Base-by-base conservation (phyloP, 805 yeast genomes). In the Scheffersomyces stipitis region DNA sequence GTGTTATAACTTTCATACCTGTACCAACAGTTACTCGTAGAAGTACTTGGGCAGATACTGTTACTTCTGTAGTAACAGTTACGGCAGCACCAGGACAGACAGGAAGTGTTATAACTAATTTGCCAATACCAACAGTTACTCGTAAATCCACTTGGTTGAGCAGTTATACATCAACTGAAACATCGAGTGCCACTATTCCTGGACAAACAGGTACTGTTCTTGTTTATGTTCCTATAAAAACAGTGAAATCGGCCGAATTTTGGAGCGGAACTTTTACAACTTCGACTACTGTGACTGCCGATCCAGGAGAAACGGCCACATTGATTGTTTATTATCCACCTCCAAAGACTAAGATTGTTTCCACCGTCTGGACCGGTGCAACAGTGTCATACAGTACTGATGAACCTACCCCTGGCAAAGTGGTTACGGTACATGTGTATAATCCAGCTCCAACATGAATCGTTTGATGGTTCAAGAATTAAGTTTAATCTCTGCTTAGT, bases 1-100 rank as follows among this genome's bases (percentile, higher is more conserved):
- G 45, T 10, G 41, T 40, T n/a, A 28, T 45, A 8, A 32, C 49
- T 7, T 47, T 45, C 2, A 47, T 46, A 8, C 53, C 51, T 5
- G 28, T 36, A 16, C 46, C 46, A 15, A 37, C 40, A 4, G 15
- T 26, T 10, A 40, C 51, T 5, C n/a, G 31, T 8, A 45, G 50
- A 4, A 13, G 36, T 1, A 38, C 44, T n/a, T 40, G 49, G 51
- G 38, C 49, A 4, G 49, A 53, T 9, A 8, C 36, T 12, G 39
- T 32, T 6, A 33, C 41, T 12, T 20, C 36, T 5, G 37, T 40
- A 5, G 26, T 28, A n/a, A 41, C 51, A 5, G 23, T 30, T 8
- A 16, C 46, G 13, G 44, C 41, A 4, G 15, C 39, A 7, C 33
- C 37, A 4, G 44, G 44, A 18, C 38, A 18, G 0, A 37, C 38